Evolutionary conservation across 331 rosid genomes (phyloP).

Genomic region (Ulmus americana): DNA sequence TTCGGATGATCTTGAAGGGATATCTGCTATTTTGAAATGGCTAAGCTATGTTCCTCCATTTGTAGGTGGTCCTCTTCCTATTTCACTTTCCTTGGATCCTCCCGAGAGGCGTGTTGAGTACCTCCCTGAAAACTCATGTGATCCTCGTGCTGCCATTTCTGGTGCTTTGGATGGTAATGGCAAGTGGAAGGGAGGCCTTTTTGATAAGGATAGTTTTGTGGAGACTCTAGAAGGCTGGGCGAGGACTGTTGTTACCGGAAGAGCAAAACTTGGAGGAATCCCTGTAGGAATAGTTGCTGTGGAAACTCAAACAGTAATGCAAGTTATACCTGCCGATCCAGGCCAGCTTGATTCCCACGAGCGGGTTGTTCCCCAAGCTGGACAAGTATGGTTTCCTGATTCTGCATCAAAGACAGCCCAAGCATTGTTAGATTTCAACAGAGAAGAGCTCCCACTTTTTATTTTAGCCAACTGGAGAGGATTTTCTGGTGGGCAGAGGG

Average conservation of each 20-base stretch:
- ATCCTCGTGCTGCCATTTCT: slow-evolving; percentile 90
- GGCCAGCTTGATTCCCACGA: slow-evolving; percentile 98
- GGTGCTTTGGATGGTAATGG: slow-evolving; percentile 64
- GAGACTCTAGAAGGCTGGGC: slow-evolving; percentile 99
- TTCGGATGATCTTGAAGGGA: slow-evolving; percentile 90
- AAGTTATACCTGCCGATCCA: slow-evolving; percentile 97
- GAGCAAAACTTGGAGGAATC: slow-evolving; percentile 98
- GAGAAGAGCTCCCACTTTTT: slow-evolving; percentile 96
- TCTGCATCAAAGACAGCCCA: slow-evolving; percentile 95
- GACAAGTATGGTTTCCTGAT: slow-evolving; percentile 99
- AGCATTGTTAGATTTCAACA: slow-evolving; percentile 83
- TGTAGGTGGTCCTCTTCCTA: slow-evolving; percentile 87
- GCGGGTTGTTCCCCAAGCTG: slow-evolving; percentile 99
- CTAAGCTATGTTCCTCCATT: slow-evolving; percentile 85
- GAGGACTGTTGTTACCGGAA: slow-evolving; percentile 95
- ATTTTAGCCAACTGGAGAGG: slow-evolving; percentile 99
- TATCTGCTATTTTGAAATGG: slow-evolving; percentile 94
- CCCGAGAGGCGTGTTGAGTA: slow-evolving; percentile 88
- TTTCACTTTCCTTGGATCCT: slow-evolving; percentile 71
- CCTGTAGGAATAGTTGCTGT: slow-evolving; percentile 96
- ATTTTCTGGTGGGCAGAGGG: slow-evolving; percentile 98
- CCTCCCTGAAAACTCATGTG: slow-evolving; percentile 84
- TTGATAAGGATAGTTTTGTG: slow-evolving; percentile 90
- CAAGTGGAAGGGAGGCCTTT: slow-evolving; percentile 90
- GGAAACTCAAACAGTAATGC: slow-evolving; percentile 98